phyloP scores from a whole-genome alignment of 2,329 filamentous ascomycete genomes.

The Sarocladiaceae sp. region DNA sequence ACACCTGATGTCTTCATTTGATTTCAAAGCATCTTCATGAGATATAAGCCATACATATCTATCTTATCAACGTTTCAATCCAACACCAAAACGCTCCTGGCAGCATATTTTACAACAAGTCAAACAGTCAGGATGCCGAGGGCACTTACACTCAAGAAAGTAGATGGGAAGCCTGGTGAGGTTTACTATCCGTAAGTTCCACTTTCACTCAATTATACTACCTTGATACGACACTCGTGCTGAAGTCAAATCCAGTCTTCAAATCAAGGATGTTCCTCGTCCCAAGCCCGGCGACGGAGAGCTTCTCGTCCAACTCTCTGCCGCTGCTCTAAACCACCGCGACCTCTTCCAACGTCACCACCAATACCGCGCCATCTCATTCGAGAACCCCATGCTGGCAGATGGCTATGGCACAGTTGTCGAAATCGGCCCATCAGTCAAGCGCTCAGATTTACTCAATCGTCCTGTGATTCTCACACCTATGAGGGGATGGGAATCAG shows the following conservation, averaged over 20 bases:
- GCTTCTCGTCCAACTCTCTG: slow-evolving; percentile 70
- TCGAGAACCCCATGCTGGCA: slow-evolving; percentile 72
- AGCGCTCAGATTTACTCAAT: slow-evolving; percentile 37
- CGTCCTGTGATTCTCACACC: slow-evolving; percentile 78
- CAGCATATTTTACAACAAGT: neutral
- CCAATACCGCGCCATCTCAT: slow-evolving; percentile 82
- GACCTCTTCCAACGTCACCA: slow-evolving; percentile 93
- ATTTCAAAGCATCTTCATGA: slow-evolving; percentile 4
- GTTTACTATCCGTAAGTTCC: slow-evolving; percentile 73
- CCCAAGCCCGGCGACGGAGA: slow-evolving; percentile 62
- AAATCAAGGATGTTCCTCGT: slow-evolving; percentile 56
- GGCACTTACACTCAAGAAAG: slow-evolving; percentile 60
- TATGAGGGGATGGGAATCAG: slow-evolving; percentile 69
- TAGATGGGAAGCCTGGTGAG: slow-evolving; percentile 76
- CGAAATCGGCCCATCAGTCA: slow-evolving; percentile 48
- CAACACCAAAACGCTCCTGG: too few relatives aligned
- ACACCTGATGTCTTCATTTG: neutral
- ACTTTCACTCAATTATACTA: too few relatives aligned
- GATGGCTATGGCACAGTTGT: slow-evolving; percentile 78
- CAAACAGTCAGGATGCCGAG: slow-evolving; percentile 38
- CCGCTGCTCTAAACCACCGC: slow-evolving; percentile 87
- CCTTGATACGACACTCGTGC: too few relatives aligned
- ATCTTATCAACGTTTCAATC: too few relatives aligned
- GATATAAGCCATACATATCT: too few relatives aligned
- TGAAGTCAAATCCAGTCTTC: slow-evolving; percentile 32